These are phyloP conservation scores for Aspergillus baeticus DNA, from an alignment of 495 filamentous ascomycete species.

Conservation along the genomic window DNA sequence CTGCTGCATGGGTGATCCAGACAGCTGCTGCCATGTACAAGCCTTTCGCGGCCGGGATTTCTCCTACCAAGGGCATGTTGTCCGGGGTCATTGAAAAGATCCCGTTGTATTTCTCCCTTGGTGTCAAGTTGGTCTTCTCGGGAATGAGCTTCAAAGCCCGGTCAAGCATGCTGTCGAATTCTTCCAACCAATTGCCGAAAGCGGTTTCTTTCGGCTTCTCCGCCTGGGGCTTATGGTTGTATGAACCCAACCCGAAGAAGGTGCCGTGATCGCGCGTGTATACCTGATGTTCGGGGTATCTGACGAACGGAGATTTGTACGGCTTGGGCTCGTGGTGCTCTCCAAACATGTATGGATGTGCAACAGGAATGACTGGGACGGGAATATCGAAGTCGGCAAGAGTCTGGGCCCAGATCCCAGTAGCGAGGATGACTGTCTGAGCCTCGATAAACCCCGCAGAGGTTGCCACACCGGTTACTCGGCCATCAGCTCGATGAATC, in stretches of 20 bases:
- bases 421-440: constrained; percentile 28
- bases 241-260: constrained; percentile 32
- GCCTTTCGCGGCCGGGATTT: constrained; percentile 20
- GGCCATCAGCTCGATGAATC: constrained; percentile 19
- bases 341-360: constrained; percentile 36
- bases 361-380: constrained; percentile 33
- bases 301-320: constrained; percentile 25
- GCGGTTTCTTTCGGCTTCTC: constrained; percentile 22
- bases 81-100: constrained; percentile 40
- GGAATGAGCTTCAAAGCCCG: constrained; percentile 20
- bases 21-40: constrained; percentile 34
- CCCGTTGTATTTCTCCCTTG: constrained; percentile 31
- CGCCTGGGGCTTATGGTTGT: constrained; percentile 28
- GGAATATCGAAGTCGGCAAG: constrained; percentile 24
- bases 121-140: constrained; percentile 18
- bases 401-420: constrained; percentile 30
- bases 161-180: constrained; percentile 23
- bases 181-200: constrained; percentile 26
- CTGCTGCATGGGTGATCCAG: constrained; percentile 38
- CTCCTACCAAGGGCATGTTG: constrained; percentile 34
- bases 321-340: constrained; percentile 15
- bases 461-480: constrained; percentile 21
- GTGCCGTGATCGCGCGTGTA: constrained; percentile 35
- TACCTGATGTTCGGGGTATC: constrained; percentile 37
- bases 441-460: constrained; percentile 19